These are phyloP conservation scores for Malassezia dermatis DNA, from an alignment of 1,284 basidiomycete genomes.

Conservation along the genomic window DNA sequence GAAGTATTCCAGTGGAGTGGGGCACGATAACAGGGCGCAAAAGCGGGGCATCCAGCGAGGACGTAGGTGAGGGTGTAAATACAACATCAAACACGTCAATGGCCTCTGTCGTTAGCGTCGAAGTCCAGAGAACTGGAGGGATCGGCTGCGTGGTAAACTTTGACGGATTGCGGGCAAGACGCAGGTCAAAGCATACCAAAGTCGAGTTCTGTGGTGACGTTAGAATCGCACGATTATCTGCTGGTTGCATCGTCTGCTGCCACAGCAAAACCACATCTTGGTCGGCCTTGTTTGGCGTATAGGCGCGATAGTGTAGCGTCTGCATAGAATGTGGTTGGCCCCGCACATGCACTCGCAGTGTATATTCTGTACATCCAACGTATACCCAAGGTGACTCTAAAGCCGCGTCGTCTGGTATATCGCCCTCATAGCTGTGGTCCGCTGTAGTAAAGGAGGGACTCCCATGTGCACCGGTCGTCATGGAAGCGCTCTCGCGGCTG, in stretches of 20 bases:
- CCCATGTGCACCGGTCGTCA: background rate
- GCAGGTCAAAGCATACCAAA: constrained; percentile 40
- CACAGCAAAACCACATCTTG: constrained; percentile 35
- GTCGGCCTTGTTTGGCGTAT: constrained; percentile 41
- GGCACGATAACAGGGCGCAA: constrained; percentile 14
- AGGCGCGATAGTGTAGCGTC: constrained; percentile 41
- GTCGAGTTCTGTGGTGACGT: constrained; percentile 38
- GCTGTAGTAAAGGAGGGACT: background rate
- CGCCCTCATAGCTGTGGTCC: background rate
- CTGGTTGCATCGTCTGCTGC: constrained; percentile 23
- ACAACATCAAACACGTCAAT: constrained; percentile 17
- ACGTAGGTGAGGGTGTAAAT: constrained; percentile 5
- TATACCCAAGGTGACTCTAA: constrained; percentile 27
- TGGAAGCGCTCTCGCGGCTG: constrained; percentile 19
- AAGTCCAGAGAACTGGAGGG: constrained; percentile 11
- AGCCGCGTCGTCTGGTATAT: background rate
- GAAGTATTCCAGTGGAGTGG: background rate
- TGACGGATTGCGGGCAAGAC: constrained; percentile 6
- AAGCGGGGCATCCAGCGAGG: constrained; percentile 2
- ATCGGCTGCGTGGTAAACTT: background rate
- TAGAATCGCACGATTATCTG: constrained; percentile 28
- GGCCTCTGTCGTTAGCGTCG: background rate
- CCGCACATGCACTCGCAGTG: constrained; percentile 41
- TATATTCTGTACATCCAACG: constrained; percentile 42
- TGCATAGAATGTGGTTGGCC: constrained; percentile 30